Conservation (phyloP, 495 filamentous ascomycete genomes). For the Neurospora hispaniola region DNA sequence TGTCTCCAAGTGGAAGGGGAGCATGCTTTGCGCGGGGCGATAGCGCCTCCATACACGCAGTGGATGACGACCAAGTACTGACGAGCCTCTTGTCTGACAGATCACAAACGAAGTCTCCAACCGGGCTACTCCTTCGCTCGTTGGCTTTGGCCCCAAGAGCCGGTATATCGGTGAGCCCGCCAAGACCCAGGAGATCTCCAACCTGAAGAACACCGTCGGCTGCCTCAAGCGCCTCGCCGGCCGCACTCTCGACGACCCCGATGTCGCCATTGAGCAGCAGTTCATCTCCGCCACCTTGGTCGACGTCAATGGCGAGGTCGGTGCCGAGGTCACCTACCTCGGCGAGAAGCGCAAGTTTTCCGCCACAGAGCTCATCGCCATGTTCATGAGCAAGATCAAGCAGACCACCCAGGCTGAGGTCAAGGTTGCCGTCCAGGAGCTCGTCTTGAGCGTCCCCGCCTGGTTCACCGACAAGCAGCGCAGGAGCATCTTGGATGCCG, state of each 20-base stretch:
- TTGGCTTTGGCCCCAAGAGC: constrained; percentile 87
- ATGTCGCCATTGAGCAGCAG: constrained; percentile 82
- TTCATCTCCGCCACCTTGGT: constrained; percentile 81
- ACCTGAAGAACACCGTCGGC: constrained; percentile 95
- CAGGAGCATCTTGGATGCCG: constrained; percentile 77
- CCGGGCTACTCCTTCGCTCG: constrained; percentile 91
- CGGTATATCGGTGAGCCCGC: constrained; percentile 89
- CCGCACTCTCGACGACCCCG: constrained; percentile 75
- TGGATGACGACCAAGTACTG: not conserved
- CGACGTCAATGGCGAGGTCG: constrained; percentile 87
- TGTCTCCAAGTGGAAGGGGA: not conserved
- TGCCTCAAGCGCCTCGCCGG: constrained; percentile 88
- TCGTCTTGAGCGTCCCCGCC: constrained; percentile 86
- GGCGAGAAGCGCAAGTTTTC: constrained; percentile 92
- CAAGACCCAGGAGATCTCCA: constrained; percentile 98
- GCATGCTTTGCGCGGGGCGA: not conserved
- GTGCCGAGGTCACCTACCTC: constrained; percentile 87
- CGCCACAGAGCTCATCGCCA: constrained; percentile 81
- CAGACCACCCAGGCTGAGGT: constrained; percentile 77
- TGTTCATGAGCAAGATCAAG: constrained; percentile 93
- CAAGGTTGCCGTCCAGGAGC: constrained; percentile 84
- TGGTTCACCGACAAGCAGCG: constrained; percentile 98
- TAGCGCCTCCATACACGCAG: not conserved
- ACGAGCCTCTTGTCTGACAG: constrained; percentile 30
- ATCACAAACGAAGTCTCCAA: constrained; percentile 99